phyloP scores from a whole-genome alignment of 225 moss, liverwort and hornwort genomes.

The Polytrichum commune region DNA sequence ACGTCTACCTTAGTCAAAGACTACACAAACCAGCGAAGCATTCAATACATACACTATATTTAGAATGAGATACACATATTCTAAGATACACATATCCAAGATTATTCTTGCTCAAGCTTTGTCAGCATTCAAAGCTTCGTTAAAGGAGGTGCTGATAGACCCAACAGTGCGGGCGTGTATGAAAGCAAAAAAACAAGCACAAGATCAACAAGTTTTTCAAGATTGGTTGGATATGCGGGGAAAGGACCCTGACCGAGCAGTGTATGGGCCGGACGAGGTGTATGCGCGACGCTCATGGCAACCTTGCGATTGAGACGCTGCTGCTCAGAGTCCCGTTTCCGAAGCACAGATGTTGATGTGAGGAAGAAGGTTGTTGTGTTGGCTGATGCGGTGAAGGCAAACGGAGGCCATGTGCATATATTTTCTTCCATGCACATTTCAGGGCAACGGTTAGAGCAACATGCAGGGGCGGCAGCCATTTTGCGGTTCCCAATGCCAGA shows the following conservation, averaged over 20 bases:
- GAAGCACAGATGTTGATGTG: neutral
- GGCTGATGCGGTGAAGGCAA: neutral
- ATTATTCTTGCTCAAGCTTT: neutral
- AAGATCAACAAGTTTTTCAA: neutral
- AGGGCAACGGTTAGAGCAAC: neutral
- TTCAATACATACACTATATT: too few species aligned
- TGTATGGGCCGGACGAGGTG: neutral
- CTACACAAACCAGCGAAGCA: too few species aligned
- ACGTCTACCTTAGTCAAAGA: too few species aligned
- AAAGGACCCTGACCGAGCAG: slow-evolving; percentile 1
- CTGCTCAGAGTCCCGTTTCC: neutral
- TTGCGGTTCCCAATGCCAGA: neutral
- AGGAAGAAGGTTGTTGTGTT: neutral
- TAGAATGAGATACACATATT: too few species aligned
- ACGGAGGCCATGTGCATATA: neutral
- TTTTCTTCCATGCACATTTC: neutral
- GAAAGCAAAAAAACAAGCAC: neutral
- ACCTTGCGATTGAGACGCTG: neutral
- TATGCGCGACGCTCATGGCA: neutral
- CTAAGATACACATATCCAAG: neutral
- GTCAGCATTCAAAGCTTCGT: neutral
- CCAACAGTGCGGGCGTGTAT: neutral
- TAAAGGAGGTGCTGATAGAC: neutral
- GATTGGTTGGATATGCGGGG: neutral
- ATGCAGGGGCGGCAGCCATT: neutral